These are phyloP conservation scores for Neofusicoccum umdonicola DNA, from an alignment of 2,329 filamentous ascomycete genomes.

Conservation along the genomic window DNA sequence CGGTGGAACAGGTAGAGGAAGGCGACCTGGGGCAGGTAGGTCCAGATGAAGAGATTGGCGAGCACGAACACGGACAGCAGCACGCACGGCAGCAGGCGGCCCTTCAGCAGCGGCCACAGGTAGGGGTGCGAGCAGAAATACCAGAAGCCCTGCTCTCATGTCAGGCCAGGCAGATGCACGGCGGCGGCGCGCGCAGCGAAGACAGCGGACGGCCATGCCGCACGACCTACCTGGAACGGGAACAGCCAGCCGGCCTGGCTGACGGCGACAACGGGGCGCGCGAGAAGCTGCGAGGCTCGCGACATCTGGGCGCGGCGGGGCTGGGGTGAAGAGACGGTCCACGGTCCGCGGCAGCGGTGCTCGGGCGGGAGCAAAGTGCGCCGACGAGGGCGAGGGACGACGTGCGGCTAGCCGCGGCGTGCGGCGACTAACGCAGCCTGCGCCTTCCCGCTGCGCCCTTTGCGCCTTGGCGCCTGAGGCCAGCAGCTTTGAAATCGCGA, in stretches of 20 bases:
- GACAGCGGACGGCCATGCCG: not conserved
- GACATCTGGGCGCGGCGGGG: not conserved
- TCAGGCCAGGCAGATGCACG: not conserved
- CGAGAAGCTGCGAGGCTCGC: slow-evolving; percentile 22
- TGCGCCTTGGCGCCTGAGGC: not conserved
- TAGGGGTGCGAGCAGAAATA: slow-evolving; percentile 77
- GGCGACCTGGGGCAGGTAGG: slow-evolving; percentile 84
- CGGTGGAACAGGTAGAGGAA: slow-evolving; percentile 85
- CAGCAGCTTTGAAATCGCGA: not conserved
- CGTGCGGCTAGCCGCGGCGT: not conserved
- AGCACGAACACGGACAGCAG: slow-evolving; percentile 82
- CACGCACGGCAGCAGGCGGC: slow-evolving; percentile 75
- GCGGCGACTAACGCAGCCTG: not conserved
- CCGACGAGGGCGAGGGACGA: not conserved
- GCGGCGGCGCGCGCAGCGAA: not conserved
- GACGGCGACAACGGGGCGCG: slow-evolving; percentile 30
- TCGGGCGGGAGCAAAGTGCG: not conserved
- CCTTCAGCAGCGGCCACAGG: slow-evolving; percentile 76
- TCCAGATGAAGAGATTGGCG: slow-evolving; percentile 79
- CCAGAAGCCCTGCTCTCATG: slow-evolving; percentile 63
- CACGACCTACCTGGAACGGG: slow-evolving; percentile 30
- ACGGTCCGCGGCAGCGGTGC: not conserved
- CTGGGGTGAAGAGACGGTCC: too few relatives aligned
- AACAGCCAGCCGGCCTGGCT: slow-evolving; percentile 27
- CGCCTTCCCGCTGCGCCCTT: not conserved